Percentiles rank a stretch among this genome's conserved stretches.
These are phyloP conservation scores for Quaeritorhiza haematococci DNA, from an alignment of 371 early-diverging fungal genomes.

Conservation along the genomic window DNA sequence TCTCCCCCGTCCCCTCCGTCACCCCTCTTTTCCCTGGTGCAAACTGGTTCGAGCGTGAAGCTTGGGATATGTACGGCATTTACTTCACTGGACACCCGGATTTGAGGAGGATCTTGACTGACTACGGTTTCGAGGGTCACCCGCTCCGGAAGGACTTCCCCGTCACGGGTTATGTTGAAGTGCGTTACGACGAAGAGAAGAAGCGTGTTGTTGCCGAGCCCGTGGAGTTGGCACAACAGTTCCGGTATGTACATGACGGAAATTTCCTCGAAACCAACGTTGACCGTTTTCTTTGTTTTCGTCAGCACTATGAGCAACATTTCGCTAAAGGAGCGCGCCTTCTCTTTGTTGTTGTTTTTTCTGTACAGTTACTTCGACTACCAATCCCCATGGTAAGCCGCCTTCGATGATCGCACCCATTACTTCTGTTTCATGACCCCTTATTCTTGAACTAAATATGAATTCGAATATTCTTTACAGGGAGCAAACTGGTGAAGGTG, in stretches of 20 bases:
- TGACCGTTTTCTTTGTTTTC: no score
- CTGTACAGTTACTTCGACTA: slow-evolving; percentile 37
- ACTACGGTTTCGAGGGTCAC: slow-evolving; percentile 97
- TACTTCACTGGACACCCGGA: slow-evolving; percentile 95
- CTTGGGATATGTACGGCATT: slow-evolving; percentile 97
- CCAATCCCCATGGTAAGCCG: slow-evolving; percentile 39
- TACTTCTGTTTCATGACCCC: neutral
- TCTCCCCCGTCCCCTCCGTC: slow-evolving; percentile 78
- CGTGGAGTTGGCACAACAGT: slow-evolving; percentile 92
- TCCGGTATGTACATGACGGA: no score
- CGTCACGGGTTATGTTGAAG: slow-evolving; percentile 90
- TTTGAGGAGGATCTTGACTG: slow-evolving; percentile 93
- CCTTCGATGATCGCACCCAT: neutral
- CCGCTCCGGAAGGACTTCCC: slow-evolving; percentile 98
- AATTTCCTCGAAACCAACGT: no score
- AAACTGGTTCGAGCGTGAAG: slow-evolving; percentile 98
- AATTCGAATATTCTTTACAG: slow-evolving; percentile 9
- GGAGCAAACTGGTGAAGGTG: slow-evolving; percentile 44
- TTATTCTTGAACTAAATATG: neutral
- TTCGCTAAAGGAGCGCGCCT: no score
- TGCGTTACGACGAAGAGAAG: slow-evolving; percentile 94
- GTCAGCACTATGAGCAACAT: no score
- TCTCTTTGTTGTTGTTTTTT: no score
- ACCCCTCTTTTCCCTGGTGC: slow-evolving; percentile 68
- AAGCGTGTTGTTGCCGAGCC: slow-evolving; percentile 95